Evolutionary conservation across 108 stramenopile species (phyloP).

Genomic region (Nannochloropsis oceanica): DNA sequence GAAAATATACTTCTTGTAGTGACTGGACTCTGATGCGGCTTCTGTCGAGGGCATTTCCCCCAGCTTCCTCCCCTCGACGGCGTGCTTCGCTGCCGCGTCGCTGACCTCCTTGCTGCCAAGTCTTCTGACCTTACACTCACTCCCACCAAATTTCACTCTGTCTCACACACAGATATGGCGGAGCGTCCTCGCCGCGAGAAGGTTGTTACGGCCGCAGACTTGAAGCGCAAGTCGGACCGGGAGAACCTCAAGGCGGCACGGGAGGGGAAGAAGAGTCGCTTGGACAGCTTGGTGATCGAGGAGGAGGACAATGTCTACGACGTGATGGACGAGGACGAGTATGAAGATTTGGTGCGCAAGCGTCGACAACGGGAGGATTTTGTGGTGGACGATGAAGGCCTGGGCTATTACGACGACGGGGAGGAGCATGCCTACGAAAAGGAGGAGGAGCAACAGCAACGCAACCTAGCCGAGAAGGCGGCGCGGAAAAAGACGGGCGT

Average conservation of each 20-base stretch:
- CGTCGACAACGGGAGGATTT: constrained; percentile 86
- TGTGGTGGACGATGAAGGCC: constrained; percentile 95
- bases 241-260: constrained; percentile 29
- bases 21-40: too few species aligned
- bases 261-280: constrained; percentile 26
- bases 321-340: constrained; percentile 64
- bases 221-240: constrained; percentile 12
- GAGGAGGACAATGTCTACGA: constrained; percentile 74
- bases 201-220: not conserved
- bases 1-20: too few species aligned
- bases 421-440: constrained; percentile 70
- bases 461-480: not conserved
- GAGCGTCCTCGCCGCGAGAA: not conserved
- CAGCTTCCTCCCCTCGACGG: too few species aligned
- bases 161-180: not conserved
- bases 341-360: constrained; percentile 56
- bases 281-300: constrained; percentile 23
- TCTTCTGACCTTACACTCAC: too few species aligned
- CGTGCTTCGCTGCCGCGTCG: too few species aligned
- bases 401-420: constrained; percentile 94
- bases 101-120: too few species aligned
- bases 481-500: not conserved
- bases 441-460: constrained; percentile 21
- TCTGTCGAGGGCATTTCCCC: too few species aligned
- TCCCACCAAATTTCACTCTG: too few species aligned